Evolutionary conservation across 371 early-diverging fungal species (phyloP).

Genomic region (Mortierella sp.): DNA sequence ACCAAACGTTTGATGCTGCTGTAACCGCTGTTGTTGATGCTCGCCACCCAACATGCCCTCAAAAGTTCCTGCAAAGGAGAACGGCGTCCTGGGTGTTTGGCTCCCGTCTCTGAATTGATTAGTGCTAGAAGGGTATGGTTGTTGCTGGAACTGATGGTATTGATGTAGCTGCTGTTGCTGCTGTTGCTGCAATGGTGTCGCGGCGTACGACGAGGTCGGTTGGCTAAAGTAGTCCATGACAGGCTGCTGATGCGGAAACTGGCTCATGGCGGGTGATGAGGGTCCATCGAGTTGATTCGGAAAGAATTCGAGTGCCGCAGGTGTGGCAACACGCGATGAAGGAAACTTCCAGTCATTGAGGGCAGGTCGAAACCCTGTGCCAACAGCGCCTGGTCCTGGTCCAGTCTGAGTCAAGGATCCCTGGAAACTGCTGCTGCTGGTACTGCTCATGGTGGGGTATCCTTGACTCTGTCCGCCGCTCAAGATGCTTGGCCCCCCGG

Average conservation of each 20-base stretch:
- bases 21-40: neutral
- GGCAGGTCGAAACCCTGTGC: conserved; percentile 37
- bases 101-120: conserved; percentile 31
- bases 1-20: conserved; percentile 8
- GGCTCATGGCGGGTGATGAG: conserved; percentile 13
- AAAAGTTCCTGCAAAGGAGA: conserved; percentile 20
- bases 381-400: conserved; percentile 15
- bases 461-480: too few relatives aligned
- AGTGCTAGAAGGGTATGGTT: neutral
- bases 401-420: conserved; percentile 6
- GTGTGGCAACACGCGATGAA: conserved; percentile 44
- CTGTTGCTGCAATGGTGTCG: conserved; percentile 20
- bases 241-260: conserved; percentile 26
- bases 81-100: conserved; percentile 44
- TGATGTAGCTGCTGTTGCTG: conserved; percentile 36
- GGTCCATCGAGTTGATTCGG: conserved; percentile 11
- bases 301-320: conserved; percentile 29
- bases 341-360: conserved; percentile 55
- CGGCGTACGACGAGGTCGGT: conserved; percentile 24
- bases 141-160: conserved; percentile 5
- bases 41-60: conserved; percentile 13
- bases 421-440: neutral
- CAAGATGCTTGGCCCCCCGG: too few relatives aligned
- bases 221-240: conserved; percentile 42
- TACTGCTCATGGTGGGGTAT: neutral